A percentile compares a stretch with the other conserved stretches of the same genome.
phyloP scores from a whole-genome alignment of 2,329 filamentous ascomycete species.

The Ascosphaera apis region DNA sequence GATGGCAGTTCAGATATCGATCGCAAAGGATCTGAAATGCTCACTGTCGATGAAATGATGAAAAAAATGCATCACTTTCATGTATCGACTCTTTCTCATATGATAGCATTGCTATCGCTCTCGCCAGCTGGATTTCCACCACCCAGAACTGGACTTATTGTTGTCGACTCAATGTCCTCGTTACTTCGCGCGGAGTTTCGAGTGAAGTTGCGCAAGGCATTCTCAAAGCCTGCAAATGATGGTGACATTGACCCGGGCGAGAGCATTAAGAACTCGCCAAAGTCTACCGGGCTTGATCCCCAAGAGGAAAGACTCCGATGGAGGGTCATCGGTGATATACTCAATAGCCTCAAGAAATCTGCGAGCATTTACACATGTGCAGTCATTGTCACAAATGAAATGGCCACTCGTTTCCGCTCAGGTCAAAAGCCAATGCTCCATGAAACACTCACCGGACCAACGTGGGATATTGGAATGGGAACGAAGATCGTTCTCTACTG shows the following conservation, averaged over 20 bases:
- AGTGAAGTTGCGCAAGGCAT: slow-evolving; percentile 19
- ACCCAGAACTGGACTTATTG: slow-evolving; percentile 38
- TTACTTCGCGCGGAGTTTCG: slow-evolving; percentile 59
- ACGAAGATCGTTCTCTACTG: slow-evolving; percentile 56
- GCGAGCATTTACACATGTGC: slow-evolving; percentile 51
- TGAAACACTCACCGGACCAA: slow-evolving; percentile 48
- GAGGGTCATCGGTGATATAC: slow-evolving; percentile 43
- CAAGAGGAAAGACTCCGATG: slow-evolving; percentile 13
- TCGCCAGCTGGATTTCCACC: slow-evolving; percentile 43
- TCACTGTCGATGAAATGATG: not conserved
- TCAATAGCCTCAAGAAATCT: slow-evolving; percentile 39
- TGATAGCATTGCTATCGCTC: slow-evolving; percentile 49
- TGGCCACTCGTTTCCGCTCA: slow-evolving; percentile 58
- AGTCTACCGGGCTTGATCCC: no score
- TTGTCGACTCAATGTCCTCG: slow-evolving; percentile 58
- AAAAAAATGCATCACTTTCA: slow-evolving; percentile 31
- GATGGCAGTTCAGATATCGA: slow-evolving; percentile 1
- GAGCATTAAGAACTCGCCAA: no score
- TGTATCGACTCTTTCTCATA: slow-evolving; percentile 34
- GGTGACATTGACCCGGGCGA: slow-evolving; percentile 9
- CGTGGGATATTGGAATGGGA: slow-evolving; percentile 61
- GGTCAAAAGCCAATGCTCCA: slow-evolving; percentile 41
- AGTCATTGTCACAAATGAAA: slow-evolving; percentile 55
- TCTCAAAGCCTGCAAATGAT: slow-evolving; percentile 16
- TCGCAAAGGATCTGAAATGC: not conserved